Evolutionary conservation across 75 land plant genomes (phyloP).

Genomic region (Picea glauca): DNA sequence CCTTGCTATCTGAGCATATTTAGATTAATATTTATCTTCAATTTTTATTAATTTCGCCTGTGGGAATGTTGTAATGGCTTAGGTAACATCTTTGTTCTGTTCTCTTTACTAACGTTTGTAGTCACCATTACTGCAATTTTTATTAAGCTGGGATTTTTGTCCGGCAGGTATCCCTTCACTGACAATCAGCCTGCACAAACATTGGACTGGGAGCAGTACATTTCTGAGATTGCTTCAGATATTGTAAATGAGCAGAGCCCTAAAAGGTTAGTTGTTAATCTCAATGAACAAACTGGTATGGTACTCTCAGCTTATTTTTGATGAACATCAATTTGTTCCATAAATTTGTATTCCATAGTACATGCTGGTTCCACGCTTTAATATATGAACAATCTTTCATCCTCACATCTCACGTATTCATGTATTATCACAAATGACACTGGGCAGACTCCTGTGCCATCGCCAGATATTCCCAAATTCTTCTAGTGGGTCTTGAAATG

Average conservation of each 20-base stretch:
- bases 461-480: neutral
- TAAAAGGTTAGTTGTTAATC: constrained; percentile 56
- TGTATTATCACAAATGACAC: neutral
- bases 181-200: constrained; percentile 70
- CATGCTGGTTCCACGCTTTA: neutral
- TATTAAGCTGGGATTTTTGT: neutral
- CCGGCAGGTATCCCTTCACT: constrained; percentile 81
- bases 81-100: neutral
- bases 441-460: neutral
- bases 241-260: constrained; percentile 98
- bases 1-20: neutral
- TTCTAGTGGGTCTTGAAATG: neutral
- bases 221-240: constrained; percentile 87
- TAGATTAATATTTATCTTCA: constrained; percentile 6
- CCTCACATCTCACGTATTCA: neutral
- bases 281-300: neutral
- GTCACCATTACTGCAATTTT: neutral
- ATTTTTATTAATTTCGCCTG: neutral
- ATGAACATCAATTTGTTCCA: neutral
- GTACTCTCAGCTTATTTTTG: neutral
- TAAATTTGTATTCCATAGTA: neutral
- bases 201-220: constrained; percentile 95
- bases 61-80: neutral
- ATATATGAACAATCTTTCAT: neutral
- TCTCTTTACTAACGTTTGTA: neutral